Percentiles rank a stretch among this genome's conserved stretches.
phyloP scores from a whole-genome alignment of 2,329 filamentous ascomycete species.

The Chrysoporthe puriensis region DNA sequence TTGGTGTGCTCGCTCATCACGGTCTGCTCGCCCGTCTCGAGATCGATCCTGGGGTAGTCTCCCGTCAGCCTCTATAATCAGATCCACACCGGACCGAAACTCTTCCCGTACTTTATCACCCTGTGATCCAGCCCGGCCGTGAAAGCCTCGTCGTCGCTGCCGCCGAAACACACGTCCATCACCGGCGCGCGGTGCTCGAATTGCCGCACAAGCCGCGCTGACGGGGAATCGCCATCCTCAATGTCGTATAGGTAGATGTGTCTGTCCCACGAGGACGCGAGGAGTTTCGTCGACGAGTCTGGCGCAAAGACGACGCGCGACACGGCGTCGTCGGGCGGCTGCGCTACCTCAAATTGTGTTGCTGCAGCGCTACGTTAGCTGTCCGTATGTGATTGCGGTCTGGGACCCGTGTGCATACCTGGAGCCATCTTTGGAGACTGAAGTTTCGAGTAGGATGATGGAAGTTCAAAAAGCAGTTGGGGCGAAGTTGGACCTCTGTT shows the following conservation, averaged over 20 bases:
- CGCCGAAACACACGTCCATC: conserved; percentile 88
- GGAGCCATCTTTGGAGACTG: conserved; percentile 42
- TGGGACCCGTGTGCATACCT: conserved; percentile 37
- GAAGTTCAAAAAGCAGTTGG: not conserved
- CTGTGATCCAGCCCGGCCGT: conserved; percentile 85
- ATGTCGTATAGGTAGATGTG: conserved; percentile 89
- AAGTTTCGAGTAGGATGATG: not conserved
- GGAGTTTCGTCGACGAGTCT: conserved; percentile 70
- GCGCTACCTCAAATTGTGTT: conserved; percentile 80
- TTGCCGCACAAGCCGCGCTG: conserved; percentile 68
- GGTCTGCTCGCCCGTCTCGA: conserved; percentile 72
- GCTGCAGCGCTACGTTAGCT: conserved; percentile 44
- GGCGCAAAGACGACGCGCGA: conserved; percentile 87
- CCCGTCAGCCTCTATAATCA: conserved; percentile 3
- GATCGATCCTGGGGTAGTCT: conserved; percentile 58
- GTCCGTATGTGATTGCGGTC: not conserved
- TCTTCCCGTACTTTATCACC: conserved; percentile 68
- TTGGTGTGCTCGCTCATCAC: conserved; percentile 78
- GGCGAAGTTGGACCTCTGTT: conserved; percentile 9
- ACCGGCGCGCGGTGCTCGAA: conserved; percentile 85
- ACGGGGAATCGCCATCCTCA: conserved; percentile 57
- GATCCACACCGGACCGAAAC: not conserved
- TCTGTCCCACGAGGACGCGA: conserved; percentile 96
- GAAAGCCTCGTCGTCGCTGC: conserved; percentile 80
- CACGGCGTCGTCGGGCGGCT: conserved; percentile 84